phyloP scores from a whole-genome alignment of 2,329 filamentous ascomycete genomes.

The Pseudogymnoascus sp. region DNA sequence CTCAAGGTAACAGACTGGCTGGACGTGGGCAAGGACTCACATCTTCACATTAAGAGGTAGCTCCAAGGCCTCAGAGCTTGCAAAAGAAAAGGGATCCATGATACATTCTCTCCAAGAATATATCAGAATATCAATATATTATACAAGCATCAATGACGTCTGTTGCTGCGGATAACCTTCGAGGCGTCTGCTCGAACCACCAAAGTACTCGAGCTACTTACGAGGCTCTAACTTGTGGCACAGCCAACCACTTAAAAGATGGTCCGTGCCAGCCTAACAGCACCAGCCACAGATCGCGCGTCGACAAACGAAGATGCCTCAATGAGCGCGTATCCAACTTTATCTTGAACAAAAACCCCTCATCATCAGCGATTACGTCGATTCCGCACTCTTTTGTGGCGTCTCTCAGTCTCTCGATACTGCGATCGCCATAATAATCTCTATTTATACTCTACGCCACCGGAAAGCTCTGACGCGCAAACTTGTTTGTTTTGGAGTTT shows the following conservation, averaged over 20 bases:
- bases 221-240: background rate
- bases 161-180: background rate
- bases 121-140: background rate
- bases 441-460: background rate
- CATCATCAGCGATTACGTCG: background rate
- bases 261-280: slow-evolving; percentile 9
- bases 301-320: background rate
- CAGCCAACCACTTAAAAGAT: background rate
- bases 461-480: background rate
- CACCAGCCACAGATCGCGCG: background rate
- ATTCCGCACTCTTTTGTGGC: background rate
- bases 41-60: slow-evolving; percentile 64
- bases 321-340: background rate
- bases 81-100: slow-evolving; percentile 97
- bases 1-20: background rate
- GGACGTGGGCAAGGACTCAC: slow-evolving; percentile 33
- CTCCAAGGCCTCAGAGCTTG: slow-evolving; percentile 76
- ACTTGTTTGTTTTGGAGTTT: background rate
- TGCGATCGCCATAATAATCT: background rate
- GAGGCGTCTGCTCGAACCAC: background rate
- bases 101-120: slow-evolving; percentile 21
- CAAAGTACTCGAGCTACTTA: background rate
- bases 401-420: background rate
- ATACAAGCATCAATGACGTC: background rate
- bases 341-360: background rate